Base-by-base conservation (phyloP, 352 stramenopile species). In the Thalassiosira exigua region DNA sequence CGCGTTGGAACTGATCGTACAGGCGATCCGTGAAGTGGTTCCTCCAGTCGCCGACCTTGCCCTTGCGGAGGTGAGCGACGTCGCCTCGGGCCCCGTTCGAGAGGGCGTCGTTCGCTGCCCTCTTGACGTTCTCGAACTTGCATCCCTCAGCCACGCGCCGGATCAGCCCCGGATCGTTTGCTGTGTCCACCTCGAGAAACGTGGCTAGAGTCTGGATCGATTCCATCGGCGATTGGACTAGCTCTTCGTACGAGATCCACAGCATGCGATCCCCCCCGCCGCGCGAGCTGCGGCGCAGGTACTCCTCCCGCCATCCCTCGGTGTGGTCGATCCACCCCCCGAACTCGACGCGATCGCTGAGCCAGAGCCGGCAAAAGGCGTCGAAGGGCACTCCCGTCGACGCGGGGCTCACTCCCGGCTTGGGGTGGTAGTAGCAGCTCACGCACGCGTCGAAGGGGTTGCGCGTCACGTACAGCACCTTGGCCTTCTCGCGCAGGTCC, bases 181-280 rank as follows among this genome's bases (percentile, higher is more conserved):
- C 4, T 4, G 30, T 57, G n/a, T 75, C 32, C 1, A 75, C 66
- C 19, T 24, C 52, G 27, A 75, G 7, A 24, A 75, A 75, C 11
- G n/a, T 29, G 3, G 66, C 66, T 22, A 75, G 42, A 21, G 1
- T 44, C 30, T 9, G 3, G 36, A 66, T 54, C 5, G 27, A 5
- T 57, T 62, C 3, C 29, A 69, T 22, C 30, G 66, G 66, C 30
- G 52, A 1, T 11, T 19, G 3, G 0, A 75, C 27, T 2, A 75
- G 17, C 33, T 68, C 52, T 68, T 75, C 66, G 48, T 69, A 75
- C 1, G 39, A 62, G 3, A 75, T 65, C 66, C 66, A 75, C 14
- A 75, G 32, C 42, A 64, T 57, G 19, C 67, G 26, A 54, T 66
- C n/a, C n/a, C n/a, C 32, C 27, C 56, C 30, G 1, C 50, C 9